A percentile compares a stretch with the other conserved stretches of the same genome.
Conservation (phyloP, 2,329 filamentous ascomycete genomes). For the Arthrinium phaeospermum region DNA sequence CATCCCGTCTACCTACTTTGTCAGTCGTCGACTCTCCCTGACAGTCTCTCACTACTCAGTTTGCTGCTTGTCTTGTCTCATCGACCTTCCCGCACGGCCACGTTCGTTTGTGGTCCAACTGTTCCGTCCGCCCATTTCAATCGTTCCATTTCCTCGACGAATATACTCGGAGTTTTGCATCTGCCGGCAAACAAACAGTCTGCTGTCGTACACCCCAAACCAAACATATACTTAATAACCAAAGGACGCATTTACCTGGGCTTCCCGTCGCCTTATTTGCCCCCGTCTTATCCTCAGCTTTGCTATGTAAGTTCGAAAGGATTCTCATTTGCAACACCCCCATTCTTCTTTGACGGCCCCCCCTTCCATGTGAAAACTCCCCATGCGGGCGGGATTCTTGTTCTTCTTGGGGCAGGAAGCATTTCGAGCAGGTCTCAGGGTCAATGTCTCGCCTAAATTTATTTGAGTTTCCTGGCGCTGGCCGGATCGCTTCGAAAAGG, state of each 20-base stretch:
- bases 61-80: conserved; percentile 8
- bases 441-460: conserved; percentile 14
- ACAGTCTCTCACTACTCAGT: conserved; percentile 8
- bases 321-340: not conserved
- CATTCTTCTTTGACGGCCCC: not conserved
- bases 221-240: not conserved
- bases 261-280: not conserved
- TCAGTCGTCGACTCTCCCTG: not conserved
- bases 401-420: not conserved
- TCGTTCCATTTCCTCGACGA: conserved; percentile 10
- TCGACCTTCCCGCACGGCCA: conserved; percentile 2
- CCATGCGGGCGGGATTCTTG: not conserved
- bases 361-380: not conserved
- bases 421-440: not conserved
- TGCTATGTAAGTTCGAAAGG: conserved; percentile 9
- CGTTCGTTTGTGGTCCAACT: conserved; percentile 16
- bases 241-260: not conserved
- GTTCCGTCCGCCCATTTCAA: conserved; percentile 5
- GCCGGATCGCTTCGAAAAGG: conserved; percentile 1
- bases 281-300: not conserved
- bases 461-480: conserved; percentile 14
- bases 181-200: not conserved
- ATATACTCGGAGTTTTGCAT: conserved; percentile 4
- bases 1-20: not conserved
- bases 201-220: not conserved